Conservation (phyloP, 75 land plant genomes). For the Larix kaempferi region DNA sequence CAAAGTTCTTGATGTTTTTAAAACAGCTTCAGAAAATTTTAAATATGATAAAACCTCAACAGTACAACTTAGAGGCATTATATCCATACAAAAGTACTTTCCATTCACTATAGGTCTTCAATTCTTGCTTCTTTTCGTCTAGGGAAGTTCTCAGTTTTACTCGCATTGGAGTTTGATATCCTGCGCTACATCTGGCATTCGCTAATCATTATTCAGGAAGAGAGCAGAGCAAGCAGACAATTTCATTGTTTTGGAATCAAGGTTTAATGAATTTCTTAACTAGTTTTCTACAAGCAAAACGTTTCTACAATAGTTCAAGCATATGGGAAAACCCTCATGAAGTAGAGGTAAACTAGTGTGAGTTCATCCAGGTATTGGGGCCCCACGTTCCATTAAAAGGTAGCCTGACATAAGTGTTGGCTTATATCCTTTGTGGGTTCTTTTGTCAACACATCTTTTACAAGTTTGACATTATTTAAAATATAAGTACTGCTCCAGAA, state of each 20-base stretch:
- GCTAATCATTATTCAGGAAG: not conserved
- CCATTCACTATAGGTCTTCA: not conserved
- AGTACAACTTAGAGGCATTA: not conserved
- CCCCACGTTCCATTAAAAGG: not conserved
- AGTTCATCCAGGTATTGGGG: not conserved
- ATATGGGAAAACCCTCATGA: not conserved
- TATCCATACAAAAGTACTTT: not conserved
- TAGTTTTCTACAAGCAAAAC: not conserved
- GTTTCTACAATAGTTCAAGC: not conserved
- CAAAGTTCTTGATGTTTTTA: too few relatives aligned
- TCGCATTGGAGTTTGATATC: not conserved
- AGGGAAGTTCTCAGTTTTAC: not conserved
- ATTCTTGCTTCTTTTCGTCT: not conserved
- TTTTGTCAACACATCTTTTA: not conserved
- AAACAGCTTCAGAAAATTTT: not conserved
- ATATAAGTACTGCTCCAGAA: not conserved
- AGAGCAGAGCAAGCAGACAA: not conserved
- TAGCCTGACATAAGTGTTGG: not conserved
- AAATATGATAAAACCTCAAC: not conserved
- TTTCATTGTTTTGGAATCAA: not conserved
- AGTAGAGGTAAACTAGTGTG: not conserved
- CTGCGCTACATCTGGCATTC: not conserved
- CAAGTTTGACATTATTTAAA: not conserved
- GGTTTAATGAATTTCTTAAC: not conserved
- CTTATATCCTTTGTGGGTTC: not conserved